A percentile compares a stretch with the other conserved stretches of the same genome.
Evolutionary conservation across 1,284 basidiomycete genomes (phyloP).

Genomic region (Serendipita sp.): DNA sequence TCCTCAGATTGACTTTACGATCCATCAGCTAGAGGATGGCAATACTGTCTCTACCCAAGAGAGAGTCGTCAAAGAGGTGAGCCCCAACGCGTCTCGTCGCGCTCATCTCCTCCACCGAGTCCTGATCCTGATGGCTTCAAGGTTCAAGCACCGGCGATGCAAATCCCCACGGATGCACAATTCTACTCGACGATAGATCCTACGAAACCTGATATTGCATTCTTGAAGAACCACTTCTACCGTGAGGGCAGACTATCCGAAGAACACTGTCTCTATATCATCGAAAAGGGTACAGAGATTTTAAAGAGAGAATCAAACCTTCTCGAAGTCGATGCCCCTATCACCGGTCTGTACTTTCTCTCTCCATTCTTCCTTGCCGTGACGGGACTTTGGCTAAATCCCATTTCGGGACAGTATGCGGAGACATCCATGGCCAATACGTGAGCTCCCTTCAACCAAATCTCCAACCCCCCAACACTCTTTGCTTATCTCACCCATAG

Average conservation of each 20-base stretch:
- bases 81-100: conserved; percentile 16
- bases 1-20: conserved; percentile 74
- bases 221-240: conserved; percentile 98
- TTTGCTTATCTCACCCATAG: conserved; percentile 25
- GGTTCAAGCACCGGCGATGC: conserved; percentile 93
- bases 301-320: conserved; percentile 71
- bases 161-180: conserved; percentile 80
- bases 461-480: no score
- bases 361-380: conserved; percentile 4
- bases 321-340: conserved; percentile 82
- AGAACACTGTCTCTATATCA: conserved; percentile 79
- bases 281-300: conserved; percentile 66
- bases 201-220: conserved; percentile 87
- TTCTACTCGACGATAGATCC: conserved; percentile 79
- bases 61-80: conserved; percentile 70
- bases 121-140: conserved; percentile 22
- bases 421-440: conserved; percentile 91
- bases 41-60: conserved; percentile 75
- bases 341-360: conserved; percentile 53
- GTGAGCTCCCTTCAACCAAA: conserved; percentile 34
- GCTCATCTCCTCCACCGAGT: no score
- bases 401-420: conserved; percentile 47
- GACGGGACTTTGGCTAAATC: conserved; percentile 6
- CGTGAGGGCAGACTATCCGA: conserved; percentile 85
- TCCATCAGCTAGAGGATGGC: conserved; percentile 80